Evolutionary conservation across 495 filamentous ascomycete genomes (phyloP).

Genomic region (Talaromyces liani): DNA sequence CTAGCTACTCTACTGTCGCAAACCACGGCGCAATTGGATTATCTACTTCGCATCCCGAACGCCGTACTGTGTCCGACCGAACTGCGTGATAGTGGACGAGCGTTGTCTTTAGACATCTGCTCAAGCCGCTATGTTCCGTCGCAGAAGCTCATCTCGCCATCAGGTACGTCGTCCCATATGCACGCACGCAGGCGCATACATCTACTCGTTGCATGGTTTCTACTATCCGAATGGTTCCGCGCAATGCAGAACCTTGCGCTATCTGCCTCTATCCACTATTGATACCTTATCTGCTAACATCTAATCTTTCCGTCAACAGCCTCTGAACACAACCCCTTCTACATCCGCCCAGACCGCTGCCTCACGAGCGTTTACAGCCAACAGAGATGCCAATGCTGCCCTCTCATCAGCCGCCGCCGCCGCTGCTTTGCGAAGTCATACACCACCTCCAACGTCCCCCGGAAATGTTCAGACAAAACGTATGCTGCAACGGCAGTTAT

Average conservation of each 20-base stretch:
- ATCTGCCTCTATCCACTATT: background rate
- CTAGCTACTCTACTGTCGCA: background rate
- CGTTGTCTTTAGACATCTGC: constrained; percentile 2
- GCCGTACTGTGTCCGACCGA: background rate
- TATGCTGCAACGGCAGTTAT: constrained; percentile 63
- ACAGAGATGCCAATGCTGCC: constrained; percentile 48
- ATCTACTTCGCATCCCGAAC: background rate
- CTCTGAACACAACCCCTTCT: constrained; percentile 51
- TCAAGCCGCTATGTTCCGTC: constrained; percentile 38
- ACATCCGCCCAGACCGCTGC: constrained; percentile 69
- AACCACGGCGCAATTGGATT: background rate
- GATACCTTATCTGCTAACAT: constrained; percentile 10
- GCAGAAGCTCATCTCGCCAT: constrained; percentile 47
- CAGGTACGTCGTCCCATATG: constrained; percentile 35
- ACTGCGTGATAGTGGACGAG: background rate
- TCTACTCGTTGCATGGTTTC: background rate
- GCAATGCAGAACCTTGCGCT: background rate
- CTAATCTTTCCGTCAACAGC: constrained; percentile 29
- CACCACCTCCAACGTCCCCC: constrained; percentile 67
- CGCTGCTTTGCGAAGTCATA: constrained; percentile 68
- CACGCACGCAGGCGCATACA: background rate
- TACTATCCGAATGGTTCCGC: background rate
- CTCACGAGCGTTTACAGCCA: constrained; percentile 67
- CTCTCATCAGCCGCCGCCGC: constrained; percentile 81
- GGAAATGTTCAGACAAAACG: constrained; percentile 83